Conservation (phyloP, 441 rosid genomes). For the Brassica balearica region DNA sequence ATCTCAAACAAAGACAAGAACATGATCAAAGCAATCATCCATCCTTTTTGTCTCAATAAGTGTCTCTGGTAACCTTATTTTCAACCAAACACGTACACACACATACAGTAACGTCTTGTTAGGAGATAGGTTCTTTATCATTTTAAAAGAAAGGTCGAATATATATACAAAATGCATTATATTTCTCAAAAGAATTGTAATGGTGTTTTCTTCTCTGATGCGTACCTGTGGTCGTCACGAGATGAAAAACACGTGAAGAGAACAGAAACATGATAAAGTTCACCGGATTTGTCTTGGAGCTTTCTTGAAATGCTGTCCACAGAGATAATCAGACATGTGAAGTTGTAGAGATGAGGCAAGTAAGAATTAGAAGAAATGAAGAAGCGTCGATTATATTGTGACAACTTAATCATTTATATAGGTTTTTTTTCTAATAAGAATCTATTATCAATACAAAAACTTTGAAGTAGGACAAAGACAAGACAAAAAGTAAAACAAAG, state of each 20-base stretch:
- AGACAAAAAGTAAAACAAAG: conserved; percentile 33
- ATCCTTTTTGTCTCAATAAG: conserved; percentile 28
- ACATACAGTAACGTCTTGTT: conserved; percentile 19
- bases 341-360: conserved; percentile 28
- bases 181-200: not conserved
- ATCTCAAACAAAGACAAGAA: conserved; percentile 33
- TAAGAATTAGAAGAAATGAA: conserved; percentile 22
- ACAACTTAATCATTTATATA: conserved; percentile 24
- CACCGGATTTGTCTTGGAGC: conserved; percentile 33
- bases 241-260: conserved; percentile 41
- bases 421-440: conserved; percentile 30
- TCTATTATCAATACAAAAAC: conserved; percentile 27
- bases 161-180: not conserved
- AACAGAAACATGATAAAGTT: conserved; percentile 36
- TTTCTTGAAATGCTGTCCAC: conserved; percentile 35
- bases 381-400: conserved; percentile 15
- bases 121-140: conserved; percentile 12
- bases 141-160: not conserved
- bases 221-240: conserved; percentile 42
- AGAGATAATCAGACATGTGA: conserved; percentile 39
- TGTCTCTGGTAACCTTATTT: conserved; percentile 24
- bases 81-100: conserved; percentile 20
- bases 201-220: conserved; percentile 14
- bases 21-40: conserved; percentile 32
- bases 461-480: conserved; percentile 43